A percentile compares a stretch with the other conserved stretches of the same genome.
Evolutionary conservation across 352 stramenopile genomes (phyloP).

Genomic region (Pythium coloratum): DNA sequence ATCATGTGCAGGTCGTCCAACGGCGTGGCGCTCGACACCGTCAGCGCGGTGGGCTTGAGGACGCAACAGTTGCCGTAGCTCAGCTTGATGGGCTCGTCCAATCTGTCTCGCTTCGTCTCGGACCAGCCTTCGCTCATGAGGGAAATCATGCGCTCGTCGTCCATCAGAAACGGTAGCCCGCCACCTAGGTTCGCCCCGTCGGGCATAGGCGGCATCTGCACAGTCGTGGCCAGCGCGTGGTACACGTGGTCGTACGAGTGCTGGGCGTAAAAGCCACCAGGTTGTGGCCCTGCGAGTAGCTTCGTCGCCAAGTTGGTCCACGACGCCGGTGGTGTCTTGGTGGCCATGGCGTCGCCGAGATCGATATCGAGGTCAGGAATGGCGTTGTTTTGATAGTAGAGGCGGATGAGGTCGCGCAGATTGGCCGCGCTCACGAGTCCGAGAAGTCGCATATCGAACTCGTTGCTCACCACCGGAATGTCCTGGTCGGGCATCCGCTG

Average conservation of each 20-base stretch:
- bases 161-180: conserved; percentile 73
- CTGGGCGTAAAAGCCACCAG: conserved; percentile 64
- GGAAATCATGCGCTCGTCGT: conserved; percentile 78
- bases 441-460: conserved; percentile 65
- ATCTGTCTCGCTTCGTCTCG: conserved; percentile 51
- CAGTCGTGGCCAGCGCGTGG: conserved; percentile 48
- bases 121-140: conserved; percentile 77
- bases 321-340: conserved; percentile 31
- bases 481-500: conserved; percentile 70
- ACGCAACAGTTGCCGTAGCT: conserved; percentile 58
- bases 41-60: conserved; percentile 81
- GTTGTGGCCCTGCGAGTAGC: conserved; percentile 37
- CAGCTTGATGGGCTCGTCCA: conserved; percentile 66
- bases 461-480: conserved; percentile 72
- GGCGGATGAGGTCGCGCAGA: conserved; percentile 60
- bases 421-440: conserved; percentile 62
- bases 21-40: conserved; percentile 74
- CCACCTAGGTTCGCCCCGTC: conserved; percentile 7
- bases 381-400: conserved; percentile 53
- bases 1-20: conserved; percentile 90
- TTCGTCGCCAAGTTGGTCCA: conserved; percentile 70
- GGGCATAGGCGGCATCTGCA: conserved; percentile 18
- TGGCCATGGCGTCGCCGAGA: conserved; percentile 59
- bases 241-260: conserved; percentile 71
- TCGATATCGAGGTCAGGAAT: conserved; percentile 65